Base-by-base conservation (phyloP, 805 yeast genomes). In the Yamadazyma sp. region DNA sequence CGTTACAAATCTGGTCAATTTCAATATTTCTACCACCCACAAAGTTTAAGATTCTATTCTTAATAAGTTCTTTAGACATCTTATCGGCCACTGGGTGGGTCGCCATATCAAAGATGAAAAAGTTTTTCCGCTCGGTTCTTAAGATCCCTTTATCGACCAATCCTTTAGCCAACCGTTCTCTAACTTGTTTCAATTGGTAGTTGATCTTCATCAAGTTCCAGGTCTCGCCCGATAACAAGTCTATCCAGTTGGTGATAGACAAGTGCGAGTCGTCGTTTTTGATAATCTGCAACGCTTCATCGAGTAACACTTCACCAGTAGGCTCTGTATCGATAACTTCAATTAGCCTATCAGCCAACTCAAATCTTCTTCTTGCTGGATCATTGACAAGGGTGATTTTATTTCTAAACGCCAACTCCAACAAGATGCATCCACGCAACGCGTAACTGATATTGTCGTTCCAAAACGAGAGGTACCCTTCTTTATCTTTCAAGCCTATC, bases 401-500 rank as follows among this genome's bases (percentile, higher is more conserved):
- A 42, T 89, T 90, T 50, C 97, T 78, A 53, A 93, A 78, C 2
- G 97, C 96, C 62, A 93, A 73, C 62, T 93, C 99, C 58, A 93
- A 75, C 37, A 93, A 55, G 42, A 93, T 91, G 59, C 96, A 84
- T 9, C 99, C 99, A 53, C 99, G 80, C 42, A 93, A 73, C 1
- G 97, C 96, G 65, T 93, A 93, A 16, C 97, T 88, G 38, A 93
- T 90, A 62, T 88, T 90, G 63, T 93, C 99, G 59, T 93, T 93
- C 99, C 99, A 93, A 64, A 93, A 93, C 19, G 96, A 88, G 30
- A 93, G 71, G 60, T 91, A 89, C 9, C 99, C 99, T 62, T 93
- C 98, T 52, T 85, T 84, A 63, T 93, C 98, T 56, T 91, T 90
- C 48, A 93, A 73, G 4, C 99, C 99, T 69, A 93, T 76, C 46